Evolutionary conservation across 2,329 filamentous ascomycete genomes (phyloP), one percentile per base, ranked within the genome.

Genomic region (Talaromyces piceae): DNA sequence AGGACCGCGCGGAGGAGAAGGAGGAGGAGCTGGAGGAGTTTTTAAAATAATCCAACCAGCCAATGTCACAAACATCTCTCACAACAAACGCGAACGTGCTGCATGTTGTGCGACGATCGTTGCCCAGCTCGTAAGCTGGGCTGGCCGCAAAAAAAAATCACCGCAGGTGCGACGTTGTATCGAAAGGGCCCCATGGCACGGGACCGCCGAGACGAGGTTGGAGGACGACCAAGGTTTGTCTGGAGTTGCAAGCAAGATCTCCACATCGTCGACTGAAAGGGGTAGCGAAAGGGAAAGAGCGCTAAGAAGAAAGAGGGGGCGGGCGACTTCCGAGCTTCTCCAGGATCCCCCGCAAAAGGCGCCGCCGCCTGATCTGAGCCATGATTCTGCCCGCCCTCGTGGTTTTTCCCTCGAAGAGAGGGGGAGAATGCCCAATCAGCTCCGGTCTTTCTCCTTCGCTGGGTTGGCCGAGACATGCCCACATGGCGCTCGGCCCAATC

Each of bases 1-100:
- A 5, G 8, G 33, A 9, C 6, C 33, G 33, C 16, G 33, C 18
- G 25, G 47, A 26, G 16, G 22, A 31, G 26, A 13, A 22, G 16
- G 16, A 12, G 6, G 23, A 20, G 44, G 23, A 31, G 20, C 41
- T 26, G 41, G 30, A 37, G 33, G 33, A 37, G 33, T n/a, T 37
- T 37, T 37, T 37, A 37, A 37, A 37, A n/a, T n/a, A n/a, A n/a
- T n/a, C n/a, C n/a, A 45, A 46, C 44, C n/a, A 13, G 18, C n/a
- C 23, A 12, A 9, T 13, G 3, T 13, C 2, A 6, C 25, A 45
- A 45, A 27, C 12, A 25, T 23, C 33, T 31, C n/a, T n/a, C n/a
- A n/a, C n/a, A n/a, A n/a, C n/a, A n/a, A n/a, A 37, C 31, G 31
- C 31, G 31, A 18, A 18, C 33, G 5, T 37, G 16, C 33, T 20